phyloP scores from a whole-genome alignment of 768 basidiomycete genomes.

The Holtermannia corniformis region DNA sequence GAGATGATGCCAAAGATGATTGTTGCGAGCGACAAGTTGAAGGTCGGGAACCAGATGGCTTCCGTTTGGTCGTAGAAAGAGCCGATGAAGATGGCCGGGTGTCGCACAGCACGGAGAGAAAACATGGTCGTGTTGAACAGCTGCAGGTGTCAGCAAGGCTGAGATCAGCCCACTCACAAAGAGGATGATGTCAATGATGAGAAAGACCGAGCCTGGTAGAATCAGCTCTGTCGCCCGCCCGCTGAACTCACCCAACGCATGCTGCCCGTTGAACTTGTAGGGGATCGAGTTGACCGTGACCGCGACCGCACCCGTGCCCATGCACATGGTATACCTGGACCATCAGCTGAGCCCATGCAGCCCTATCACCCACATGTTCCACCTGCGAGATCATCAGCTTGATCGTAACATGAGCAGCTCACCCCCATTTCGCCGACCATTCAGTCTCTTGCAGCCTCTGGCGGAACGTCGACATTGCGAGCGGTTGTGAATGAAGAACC shows the following conservation, averaged over 20 bases:
- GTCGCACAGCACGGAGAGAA: neutral
- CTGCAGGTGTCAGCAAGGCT: neutral
- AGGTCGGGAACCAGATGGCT: slow-evolving; percentile 9
- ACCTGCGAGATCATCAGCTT: neutral
- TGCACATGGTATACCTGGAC: slow-evolving; percentile 7
- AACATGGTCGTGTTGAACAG: slow-evolving; percentile 12
- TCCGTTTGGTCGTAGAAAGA: slow-evolving; percentile 13
- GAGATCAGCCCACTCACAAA: neutral
- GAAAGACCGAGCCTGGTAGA: slow-evolving; percentile 8
- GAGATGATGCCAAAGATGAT: slow-evolving; percentile 8
- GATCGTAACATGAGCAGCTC: neutral
- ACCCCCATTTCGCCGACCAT: neutral
- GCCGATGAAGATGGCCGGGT: slow-evolving; percentile 5
- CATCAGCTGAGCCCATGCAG: neutral
- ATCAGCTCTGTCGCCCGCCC: neutral
- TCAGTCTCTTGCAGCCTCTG: neutral
- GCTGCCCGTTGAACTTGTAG: slow-evolving; percentile 10
- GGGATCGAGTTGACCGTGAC: slow-evolving; percentile 6
- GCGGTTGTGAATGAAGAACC: no score
- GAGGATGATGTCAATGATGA: slow-evolving; percentile 11
- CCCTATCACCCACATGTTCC: slow-evolving; percentile 7
- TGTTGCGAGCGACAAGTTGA: slow-evolving; percentile 7
- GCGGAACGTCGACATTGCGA: no score
- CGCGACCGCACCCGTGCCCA: slow-evolving; percentile 10
- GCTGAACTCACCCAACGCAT: slow-evolving; percentile 8